Base-by-base conservation (phyloP, 371 early-diverging fungal species). In the Globomyces sp. region DNA sequence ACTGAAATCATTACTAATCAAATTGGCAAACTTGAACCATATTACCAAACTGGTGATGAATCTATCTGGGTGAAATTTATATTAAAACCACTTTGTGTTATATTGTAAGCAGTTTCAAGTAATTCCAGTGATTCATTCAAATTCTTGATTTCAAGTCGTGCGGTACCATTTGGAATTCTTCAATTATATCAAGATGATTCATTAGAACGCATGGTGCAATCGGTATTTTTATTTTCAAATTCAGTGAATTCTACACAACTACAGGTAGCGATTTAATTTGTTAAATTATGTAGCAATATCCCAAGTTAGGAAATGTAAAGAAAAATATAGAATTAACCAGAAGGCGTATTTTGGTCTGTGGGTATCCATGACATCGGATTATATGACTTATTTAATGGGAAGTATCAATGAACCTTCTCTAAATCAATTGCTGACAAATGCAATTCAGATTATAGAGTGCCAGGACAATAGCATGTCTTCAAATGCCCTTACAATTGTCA, bases 331-430 rank as follows among this genome's bases (percentile, higher is more conserved):
- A 11, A 34, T 34, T 49, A 34, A 49, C 49, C 49, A 34, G n/a
- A 11, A 49, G 49, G 60, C 60, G 8, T 60, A 60, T 49, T 60
- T 60, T 13, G 24, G 36, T 11, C 39, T 60, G 2, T 60, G 60
- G 60, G 60, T 60, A 4, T 60, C 43, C 41, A 60, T 60, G 60
- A 60, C 60, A 8, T 34, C 39, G 41, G 60, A 60, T 9, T 47
- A 60, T 13, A 60, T 60, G 48, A 34, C 60, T 8, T 60, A 60
- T 44, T 13, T 60, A 11, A 34, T 49, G 5, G 9, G 44, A 37
- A 44, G 41, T 49, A 60, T 60, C 37, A 46, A 40, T 10, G 60
- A 60, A 46, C 3, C 60, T 9, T 34, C 44, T 24, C 37, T 60
- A 36, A 49, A 46, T 37, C 60, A 49, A 13, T 44, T 60, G 43